Evolutionary conservation across 345 rosid genomes (phyloP).

Genomic region (Syzygium oleosum): DNA sequence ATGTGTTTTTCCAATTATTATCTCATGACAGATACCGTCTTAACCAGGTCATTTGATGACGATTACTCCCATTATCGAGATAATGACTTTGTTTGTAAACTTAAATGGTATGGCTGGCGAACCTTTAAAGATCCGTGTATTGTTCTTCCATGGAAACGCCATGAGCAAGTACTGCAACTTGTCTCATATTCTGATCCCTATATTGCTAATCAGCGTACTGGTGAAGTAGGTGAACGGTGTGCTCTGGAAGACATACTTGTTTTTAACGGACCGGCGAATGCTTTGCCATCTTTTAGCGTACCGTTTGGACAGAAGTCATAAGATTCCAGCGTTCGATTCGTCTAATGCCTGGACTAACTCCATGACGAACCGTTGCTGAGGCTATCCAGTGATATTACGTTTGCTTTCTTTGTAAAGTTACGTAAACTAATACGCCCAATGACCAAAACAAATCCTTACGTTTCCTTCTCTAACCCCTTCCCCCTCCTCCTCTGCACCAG

Average conservation of each 20-base stretch:
- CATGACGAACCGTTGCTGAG: background rate
- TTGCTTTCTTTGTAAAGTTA: background rate
- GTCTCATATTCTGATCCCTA: background rate
- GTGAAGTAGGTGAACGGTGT: background rate
- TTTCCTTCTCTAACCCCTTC: background rate
- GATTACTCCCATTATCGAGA: too few species aligned
- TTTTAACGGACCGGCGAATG: background rate
- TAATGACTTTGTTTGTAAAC: too few species aligned
- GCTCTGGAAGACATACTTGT: background rate
- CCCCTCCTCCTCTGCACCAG: background rate
- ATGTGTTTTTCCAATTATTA: too few species aligned
- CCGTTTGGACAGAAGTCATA: background rate
- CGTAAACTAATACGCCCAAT: background rate
- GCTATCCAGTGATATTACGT: background rate
- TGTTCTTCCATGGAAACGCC: too few species aligned
- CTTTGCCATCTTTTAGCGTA: background rate
- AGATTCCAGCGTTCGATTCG: background rate
- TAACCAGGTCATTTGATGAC: too few species aligned
- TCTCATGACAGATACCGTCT: too few species aligned
- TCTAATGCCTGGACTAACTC: background rate
- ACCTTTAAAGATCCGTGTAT: too few species aligned
- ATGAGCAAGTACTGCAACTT: background rate
- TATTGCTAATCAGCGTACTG: background rate
- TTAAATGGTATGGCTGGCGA: too few species aligned
- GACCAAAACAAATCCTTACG: background rate